A percentile compares a stretch with the other conserved stretches of the same genome.
Conservation (phyloP, 2,329 filamentous ascomycete species). For the Colletotrichum sp. region DNA sequence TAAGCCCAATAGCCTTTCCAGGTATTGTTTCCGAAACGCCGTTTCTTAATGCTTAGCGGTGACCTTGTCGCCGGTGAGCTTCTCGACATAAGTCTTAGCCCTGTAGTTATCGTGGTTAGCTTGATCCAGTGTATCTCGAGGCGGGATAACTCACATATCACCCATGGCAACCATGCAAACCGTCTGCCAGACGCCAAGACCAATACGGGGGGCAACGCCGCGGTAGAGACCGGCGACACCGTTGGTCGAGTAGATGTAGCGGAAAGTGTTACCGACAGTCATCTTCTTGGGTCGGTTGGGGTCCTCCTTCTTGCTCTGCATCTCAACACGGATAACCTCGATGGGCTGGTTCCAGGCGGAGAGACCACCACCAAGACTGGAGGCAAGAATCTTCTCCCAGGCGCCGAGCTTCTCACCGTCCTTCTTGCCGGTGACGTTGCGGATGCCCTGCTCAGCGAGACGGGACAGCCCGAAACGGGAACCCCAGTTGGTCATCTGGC, state of each 20-base stretch:
- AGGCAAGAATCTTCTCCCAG: conserved; percentile 88
- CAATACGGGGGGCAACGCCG: conserved; percentile 91
- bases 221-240: conserved; percentile 93
- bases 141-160: conserved; percentile 77
- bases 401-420: conserved; percentile 78
- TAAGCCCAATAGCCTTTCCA: conserved; percentile 10
- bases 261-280: conserved; percentile 86
- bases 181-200: conserved; percentile 97
- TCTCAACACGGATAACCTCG: conserved; percentile 99
- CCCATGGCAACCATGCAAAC: conserved; percentile 99
- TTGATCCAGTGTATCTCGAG: background rate
- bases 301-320: conserved; percentile 99
- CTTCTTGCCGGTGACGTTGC: conserved; percentile 78
- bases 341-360: conserved; percentile 99
- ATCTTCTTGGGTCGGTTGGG: conserved; percentile 99
- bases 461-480: conserved; percentile 93
- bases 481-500: conserved; percentile 99
- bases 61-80: conserved; percentile 67
- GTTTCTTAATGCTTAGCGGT: conserved; percentile 70
- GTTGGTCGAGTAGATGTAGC: conserved; percentile 90
- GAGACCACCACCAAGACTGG: conserved; percentile 87
- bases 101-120: conserved; percentile 42
- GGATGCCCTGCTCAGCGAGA: conserved; percentile 89
- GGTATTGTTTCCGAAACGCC: conserved; percentile 34
- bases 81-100: conserved; percentile 72